Evolutionary conservation across 2,329 filamentous ascomycete genomes (phyloP).

Genomic region (Apiospora marii): DNA sequence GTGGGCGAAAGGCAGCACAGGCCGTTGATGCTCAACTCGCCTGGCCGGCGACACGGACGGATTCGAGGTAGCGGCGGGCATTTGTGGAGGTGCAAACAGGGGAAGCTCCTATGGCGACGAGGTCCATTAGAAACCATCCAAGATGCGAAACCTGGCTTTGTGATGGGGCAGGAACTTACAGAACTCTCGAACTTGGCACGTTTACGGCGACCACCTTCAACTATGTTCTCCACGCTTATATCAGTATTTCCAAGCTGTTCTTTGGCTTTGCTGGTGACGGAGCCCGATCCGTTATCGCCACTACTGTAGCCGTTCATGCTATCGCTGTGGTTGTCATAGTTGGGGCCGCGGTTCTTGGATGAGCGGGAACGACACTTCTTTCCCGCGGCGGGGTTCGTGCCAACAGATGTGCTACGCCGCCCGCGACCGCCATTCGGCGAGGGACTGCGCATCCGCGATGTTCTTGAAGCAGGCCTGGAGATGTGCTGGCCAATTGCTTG

Average conservation of each 20-base stretch:
- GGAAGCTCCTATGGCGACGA: conserved; percentile 78
- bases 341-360: conserved; percentile 70
- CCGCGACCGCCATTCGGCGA: conserved; percentile 76
- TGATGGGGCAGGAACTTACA: conserved; percentile 68
- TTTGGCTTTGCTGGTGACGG: conserved; percentile 78
- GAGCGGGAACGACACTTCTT: conserved; percentile 76
- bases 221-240: conserved; percentile 97
- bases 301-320: conserved; percentile 82
- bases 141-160: conserved; percentile 31
- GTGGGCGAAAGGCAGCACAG: conserved; percentile 77
- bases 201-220: conserved; percentile 95
- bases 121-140: conserved; percentile 41
- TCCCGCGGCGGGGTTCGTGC: conserved; percentile 53
- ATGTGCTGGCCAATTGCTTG: conserved; percentile 52
- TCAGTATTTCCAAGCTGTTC: conserved; percentile 94
- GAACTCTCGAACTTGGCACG: conserved; percentile 96
- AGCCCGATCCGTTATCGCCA: conserved; percentile 81
- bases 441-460: conserved; percentile 78
- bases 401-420: conserved; percentile 78
- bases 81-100: conserved; percentile 91
- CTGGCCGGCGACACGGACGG: conserved; percentile 95
- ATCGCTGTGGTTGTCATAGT: conserved; percentile 70
- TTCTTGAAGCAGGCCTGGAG: conserved; percentile 73
- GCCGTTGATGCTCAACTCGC: conserved; percentile 75
- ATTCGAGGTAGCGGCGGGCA: conserved; percentile 93